phyloP scores from a whole-genome alignment of 495 filamentous ascomycete species.

The Cercophora newfieldiana region DNA sequence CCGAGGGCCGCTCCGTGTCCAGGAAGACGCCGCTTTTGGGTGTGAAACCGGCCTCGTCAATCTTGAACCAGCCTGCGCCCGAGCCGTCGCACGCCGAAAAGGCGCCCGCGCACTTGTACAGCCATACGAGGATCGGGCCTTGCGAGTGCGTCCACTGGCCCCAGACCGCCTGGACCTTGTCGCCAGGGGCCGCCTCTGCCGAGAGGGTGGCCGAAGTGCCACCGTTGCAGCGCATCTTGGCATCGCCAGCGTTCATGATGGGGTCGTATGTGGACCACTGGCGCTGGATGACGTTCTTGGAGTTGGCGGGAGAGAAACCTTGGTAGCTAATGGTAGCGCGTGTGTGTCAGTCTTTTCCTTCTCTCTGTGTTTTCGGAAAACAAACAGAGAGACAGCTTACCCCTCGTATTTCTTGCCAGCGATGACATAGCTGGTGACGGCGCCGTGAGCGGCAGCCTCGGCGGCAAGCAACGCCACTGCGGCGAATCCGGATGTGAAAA shows the following conservation, averaged over 20 bases:
- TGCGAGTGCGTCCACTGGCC: constrained; percentile 58
- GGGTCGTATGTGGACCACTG: constrained; percentile 59
- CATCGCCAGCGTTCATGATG: constrained; percentile 40
- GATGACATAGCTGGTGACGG: constrained; percentile 58
- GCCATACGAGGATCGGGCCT: constrained; percentile 58
- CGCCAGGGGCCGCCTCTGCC: constrained; percentile 48
- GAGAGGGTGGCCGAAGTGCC: constrained; percentile 47
- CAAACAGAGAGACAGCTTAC: constrained; percentile 23
- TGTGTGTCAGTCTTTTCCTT: not conserved
- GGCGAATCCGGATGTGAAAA: constrained; percentile 25
- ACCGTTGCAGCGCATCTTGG: constrained; percentile 58
- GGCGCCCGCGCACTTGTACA: constrained; percentile 51
- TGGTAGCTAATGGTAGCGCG: constrained; percentile 45
- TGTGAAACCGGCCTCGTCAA: constrained; percentile 55
- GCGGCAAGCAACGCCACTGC: constrained; percentile 31
- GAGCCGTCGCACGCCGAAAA: constrained; percentile 50
- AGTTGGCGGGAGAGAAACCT: constrained; percentile 47
- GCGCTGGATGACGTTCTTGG: constrained; percentile 53
- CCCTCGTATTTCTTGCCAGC: constrained; percentile 52
- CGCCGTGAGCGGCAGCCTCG: constrained; percentile 54
- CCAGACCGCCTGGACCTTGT: constrained; percentile 53
- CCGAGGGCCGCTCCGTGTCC: constrained; percentile 30
- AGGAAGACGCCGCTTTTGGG: constrained; percentile 37
- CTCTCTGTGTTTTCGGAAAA: not conserved
- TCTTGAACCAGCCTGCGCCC: constrained; percentile 58